Conservation (phyloP, 352 stramenopile genomes). For the Pythium apleroticum region DNA sequence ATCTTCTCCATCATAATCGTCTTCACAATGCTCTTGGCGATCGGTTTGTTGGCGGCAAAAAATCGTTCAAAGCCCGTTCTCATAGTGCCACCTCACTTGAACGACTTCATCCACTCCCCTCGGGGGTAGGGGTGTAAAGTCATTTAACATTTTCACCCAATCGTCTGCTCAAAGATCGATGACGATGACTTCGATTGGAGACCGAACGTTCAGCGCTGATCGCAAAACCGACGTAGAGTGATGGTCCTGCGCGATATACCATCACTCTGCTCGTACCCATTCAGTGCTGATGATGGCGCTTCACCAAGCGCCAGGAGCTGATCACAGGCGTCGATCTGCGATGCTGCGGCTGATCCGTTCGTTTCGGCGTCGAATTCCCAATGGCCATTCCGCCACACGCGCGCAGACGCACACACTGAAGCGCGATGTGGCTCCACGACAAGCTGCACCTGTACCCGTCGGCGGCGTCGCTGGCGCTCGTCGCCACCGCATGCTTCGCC, state of each 20-base stretch:
- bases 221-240: not conserved
- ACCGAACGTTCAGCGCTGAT: not conserved
- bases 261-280: not conserved
- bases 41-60: not conserved
- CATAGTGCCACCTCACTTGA: not conserved
- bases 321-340: not conserved
- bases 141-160: conserved; percentile 3
- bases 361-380: not conserved
- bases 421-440: conserved; percentile 30
- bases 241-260: not conserved
- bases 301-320: not conserved
- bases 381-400: not conserved
- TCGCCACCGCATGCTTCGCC: conserved; percentile 30
- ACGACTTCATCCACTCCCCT: not conserved
- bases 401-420: not conserved
- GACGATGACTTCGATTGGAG: not conserved
- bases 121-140: conserved; percentile 5
- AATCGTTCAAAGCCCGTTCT: not conserved
- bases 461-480: conserved; percentile 29
- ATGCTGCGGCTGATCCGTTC: not conserved
- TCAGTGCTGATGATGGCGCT: not conserved
- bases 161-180: conserved; percentile 2
- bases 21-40: too few relatives aligned
- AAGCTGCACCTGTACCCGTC: conserved; percentile 49
- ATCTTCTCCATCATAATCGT: not conserved